Base-by-base conservation (phyloP, 768 basidiomycete species). In the Hortiboletus flavorubellus region DNA sequence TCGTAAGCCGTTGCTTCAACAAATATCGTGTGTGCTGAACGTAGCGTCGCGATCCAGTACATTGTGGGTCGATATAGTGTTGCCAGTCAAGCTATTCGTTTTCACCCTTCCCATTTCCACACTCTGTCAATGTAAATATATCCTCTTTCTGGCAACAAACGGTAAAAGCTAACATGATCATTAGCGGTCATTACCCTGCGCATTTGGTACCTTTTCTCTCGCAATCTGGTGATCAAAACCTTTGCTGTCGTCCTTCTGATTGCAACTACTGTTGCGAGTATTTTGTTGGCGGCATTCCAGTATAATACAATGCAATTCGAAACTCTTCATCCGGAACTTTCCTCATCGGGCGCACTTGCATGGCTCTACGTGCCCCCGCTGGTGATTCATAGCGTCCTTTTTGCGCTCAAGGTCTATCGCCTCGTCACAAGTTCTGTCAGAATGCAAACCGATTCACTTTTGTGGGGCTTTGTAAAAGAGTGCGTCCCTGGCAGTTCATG, bases 401-500 rank as follows among this genome's bases (percentile, higher is more conserved):
- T 65, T 40, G 18, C n/a, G 8, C 45, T 64, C n/a, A 56, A 50
- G 21, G 35, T 54, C 37, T 59, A 59, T 37, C 52, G 49, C 26
- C 58, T 64, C 51, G 15, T 51, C 18, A 37, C 38, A 41, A 65
- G 58, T 35, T 39, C 64, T n/a, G 50, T 26, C 15, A 40, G 39
- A 10, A 52, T 42, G 49, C 47, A 48, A 21, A 54, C 40, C 3
- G 26, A 62, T 12, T 46, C 51, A 2, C 46, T 65, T 23, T 15
- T 65, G 6, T 53, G 53, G 55, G 53, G 58, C 6, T 53, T 65
- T 26, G 6, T 65, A 4, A 64, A 64, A 55, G 63, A 65, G 63
- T 62, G 34, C 10, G 54, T 53, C 29, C 16, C 38, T 37, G 5
- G 6, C 16, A 15, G 26, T 26, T 23, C 43, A 33, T 37, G 12